Evolutionary conservation across 2,329 filamentous ascomycete genomes (phyloP), one percentile per base, ranked within the genome.

Genomic region (Fusarium haematococcum): DNA sequence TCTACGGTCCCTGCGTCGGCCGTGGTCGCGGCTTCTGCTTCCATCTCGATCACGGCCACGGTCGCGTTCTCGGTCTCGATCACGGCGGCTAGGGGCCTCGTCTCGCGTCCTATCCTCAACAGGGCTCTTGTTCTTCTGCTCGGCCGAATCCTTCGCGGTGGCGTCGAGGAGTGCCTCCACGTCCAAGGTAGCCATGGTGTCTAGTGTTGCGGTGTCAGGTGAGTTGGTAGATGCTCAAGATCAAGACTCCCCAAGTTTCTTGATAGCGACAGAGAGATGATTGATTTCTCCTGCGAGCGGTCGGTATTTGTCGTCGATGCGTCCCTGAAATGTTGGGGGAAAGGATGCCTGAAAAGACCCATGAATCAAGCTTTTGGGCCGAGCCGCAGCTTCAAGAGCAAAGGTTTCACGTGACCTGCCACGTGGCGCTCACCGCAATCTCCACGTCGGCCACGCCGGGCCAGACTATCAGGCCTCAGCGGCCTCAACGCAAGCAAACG

Each of bases 151-250:
- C 81, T 91, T 92, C 62, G 94, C 94, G 73, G 94, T 94, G 61
- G 93, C 94, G 84, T 98, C 95, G 77, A 98, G 91, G 75, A 98
- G 90, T 76, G 95, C 94, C 88, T 98, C 95, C 79, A 98, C 94
- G 81, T 97, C 95, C 77, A 88, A 81, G 67, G 83, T 85, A 62
- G 86, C 83, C 86, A 89, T 88, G 72, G 75, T 84, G 75, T 69
- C 75, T 77, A 52, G 68, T 67, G 63, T 54, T 60, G 70, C 66
- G 63, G 41, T 60, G 66, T 74, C 57, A 67, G 58, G 59, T 76
- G 41, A 68, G 52, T 71, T 65, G 66, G 27, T 23, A 43, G 50
- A 62, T 61, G 50, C 64, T 62, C 33, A 50, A 54, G 27, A 45
- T 56, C 41, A 11, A 25, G 52, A 48, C 48, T 70, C 58, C 66